These are phyloP conservation scores for Elasticomyces elasticus DNA, from an alignment of 495 filamentous ascomycete genomes.

Conservation along the genomic window DNA sequence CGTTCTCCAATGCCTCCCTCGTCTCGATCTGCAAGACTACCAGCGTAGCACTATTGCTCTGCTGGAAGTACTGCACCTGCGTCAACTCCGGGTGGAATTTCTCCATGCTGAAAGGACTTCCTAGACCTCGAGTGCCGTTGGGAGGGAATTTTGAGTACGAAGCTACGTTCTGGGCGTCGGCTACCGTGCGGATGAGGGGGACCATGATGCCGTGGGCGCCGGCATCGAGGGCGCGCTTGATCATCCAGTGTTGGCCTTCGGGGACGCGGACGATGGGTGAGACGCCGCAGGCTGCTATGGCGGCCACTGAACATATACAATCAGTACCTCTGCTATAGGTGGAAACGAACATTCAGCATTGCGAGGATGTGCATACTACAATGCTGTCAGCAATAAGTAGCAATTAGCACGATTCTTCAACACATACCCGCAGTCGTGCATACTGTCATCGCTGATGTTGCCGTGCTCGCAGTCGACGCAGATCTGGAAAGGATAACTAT, in stretches of 20 bases:
- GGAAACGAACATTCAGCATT: too few species aligned
- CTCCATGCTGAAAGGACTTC: conserved; percentile 43
- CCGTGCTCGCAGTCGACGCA: conserved; percentile 71
- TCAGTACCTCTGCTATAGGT: too few species aligned
- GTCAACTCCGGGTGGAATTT: conserved; percentile 44
- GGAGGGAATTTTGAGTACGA: conserved; percentile 34
- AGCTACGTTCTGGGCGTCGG: conserved; percentile 31
- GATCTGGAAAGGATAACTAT: conserved; percentile 32
- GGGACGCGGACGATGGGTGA: conserved; percentile 33
- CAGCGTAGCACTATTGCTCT: conserved; percentile 61
- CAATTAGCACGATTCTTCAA: background rate
- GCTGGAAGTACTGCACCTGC: conserved; percentile 56
- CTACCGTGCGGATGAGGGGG: conserved; percentile 30
- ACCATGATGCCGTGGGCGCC: conserved; percentile 37
- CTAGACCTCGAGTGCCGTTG: conserved; percentile 30
- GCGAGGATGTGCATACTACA: background rate
- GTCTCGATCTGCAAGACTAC: conserved; percentile 82
- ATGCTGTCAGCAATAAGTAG: background rate
- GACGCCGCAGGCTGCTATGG: conserved; percentile 31
- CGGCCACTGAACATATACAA: conserved; percentile 42
- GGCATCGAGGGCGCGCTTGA: conserved; percentile 36
- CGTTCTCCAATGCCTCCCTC: conserved; percentile 54
- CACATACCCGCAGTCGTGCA: conserved; percentile 54
- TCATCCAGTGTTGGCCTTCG: conserved; percentile 37
- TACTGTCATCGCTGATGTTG: conserved; percentile 61